A percentile compares a stretch with the other conserved stretches of the same genome.
Conservation (phyloP, 1,284 basidiomycete species). For the Trichosporon coremiiforme region DNA sequence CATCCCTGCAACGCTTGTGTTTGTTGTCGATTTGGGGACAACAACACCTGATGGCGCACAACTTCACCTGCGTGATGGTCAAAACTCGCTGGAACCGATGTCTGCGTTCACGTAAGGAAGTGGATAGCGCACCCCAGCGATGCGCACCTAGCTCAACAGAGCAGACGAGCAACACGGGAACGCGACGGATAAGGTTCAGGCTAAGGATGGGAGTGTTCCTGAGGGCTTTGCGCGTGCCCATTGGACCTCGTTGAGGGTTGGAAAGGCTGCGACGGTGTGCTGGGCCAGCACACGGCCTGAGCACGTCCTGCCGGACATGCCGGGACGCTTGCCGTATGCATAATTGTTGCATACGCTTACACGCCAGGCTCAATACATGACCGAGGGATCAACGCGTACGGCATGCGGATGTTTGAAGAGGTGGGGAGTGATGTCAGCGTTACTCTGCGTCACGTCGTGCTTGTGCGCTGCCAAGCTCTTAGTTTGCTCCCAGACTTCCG, state of each 20-base stretch:
- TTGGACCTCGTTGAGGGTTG: no score
- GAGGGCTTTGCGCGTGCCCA: not conserved
- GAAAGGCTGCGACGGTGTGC: no score
- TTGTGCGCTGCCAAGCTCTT: no score
- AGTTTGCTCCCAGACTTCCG: not conserved
- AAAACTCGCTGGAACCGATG: not conserved
- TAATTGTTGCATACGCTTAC: slow-evolving; percentile 1
- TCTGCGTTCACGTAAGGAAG: no score
- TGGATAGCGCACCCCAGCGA: no score
- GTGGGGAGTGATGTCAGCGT: slow-evolving; percentile 11
- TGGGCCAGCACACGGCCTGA: no score
- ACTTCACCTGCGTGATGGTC: not conserved
- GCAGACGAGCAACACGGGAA: not conserved
- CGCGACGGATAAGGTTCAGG: not conserved
- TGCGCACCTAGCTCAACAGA: no score
- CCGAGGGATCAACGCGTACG: not conserved
- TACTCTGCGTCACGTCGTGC: not conserved
- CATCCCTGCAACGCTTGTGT: no score
- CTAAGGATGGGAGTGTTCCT: not conserved
- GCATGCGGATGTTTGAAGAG: not conserved
- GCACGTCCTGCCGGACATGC: not conserved
- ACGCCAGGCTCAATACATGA: not conserved
- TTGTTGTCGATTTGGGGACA: no score
- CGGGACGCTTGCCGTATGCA: not conserved
- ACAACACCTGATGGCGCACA: no score